These are phyloP conservation scores for Ganoderma meredithae DNA, from an alignment of 1,284 basidiomycete species.

Conservation along the genomic window DNA sequence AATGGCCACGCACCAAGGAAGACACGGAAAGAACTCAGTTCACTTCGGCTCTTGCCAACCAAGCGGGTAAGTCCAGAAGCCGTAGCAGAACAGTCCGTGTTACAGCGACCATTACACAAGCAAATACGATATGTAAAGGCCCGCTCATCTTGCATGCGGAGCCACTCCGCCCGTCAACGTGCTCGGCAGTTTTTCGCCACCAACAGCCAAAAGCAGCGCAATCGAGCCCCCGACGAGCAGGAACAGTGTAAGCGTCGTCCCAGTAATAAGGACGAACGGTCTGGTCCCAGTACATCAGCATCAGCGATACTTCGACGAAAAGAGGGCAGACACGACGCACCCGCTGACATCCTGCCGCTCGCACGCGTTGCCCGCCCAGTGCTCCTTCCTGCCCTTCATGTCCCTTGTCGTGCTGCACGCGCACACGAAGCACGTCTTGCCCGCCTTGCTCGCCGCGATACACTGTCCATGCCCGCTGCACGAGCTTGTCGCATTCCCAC, in stretches of 20 bases:
- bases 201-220: conserved; percentile 68
- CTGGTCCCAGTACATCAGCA: conserved; percentile 44
- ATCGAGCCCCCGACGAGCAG: conserved; percentile 73
- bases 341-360: conserved; percentile 81
- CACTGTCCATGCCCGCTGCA: conserved; percentile 81
- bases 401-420: conserved; percentile 63
- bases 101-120: conserved; percentile 19
- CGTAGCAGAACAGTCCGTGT: conserved; percentile 5
- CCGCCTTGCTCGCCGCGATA: conserved; percentile 62
- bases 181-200: conserved; percentile 69
- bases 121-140: conserved; percentile 22
- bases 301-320: background rate
- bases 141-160: conserved; percentile 22
- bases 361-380: conserved; percentile 78
- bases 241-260: conserved; percentile 69
- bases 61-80: background rate
- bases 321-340: conserved; percentile 50
- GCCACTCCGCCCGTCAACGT: conserved; percentile 68
- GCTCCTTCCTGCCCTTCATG: conserved; percentile 58
- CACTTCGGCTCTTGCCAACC: background rate
- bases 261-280: conserved; percentile 75
- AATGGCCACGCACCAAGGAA: background rate
- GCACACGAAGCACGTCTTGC: conserved; percentile 78
- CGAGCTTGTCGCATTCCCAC: conserved; percentile 64
- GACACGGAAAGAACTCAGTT: background rate